phyloP scores from a whole-genome alignment of 345 rosid genomes.

The Brassica rapa region DNA sequence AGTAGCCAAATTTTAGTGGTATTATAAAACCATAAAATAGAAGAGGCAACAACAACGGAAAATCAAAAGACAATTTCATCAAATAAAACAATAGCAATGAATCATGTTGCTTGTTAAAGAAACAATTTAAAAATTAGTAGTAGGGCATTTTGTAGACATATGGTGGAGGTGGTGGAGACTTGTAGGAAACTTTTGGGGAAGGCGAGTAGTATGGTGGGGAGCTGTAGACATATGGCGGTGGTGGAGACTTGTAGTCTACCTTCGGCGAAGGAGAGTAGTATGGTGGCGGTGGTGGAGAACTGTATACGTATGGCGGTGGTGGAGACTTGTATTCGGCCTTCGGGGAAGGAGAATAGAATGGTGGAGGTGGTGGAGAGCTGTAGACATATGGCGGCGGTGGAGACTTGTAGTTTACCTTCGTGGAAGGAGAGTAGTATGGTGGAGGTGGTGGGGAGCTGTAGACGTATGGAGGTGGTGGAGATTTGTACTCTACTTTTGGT shows the following conservation, averaged over 20 bases:
- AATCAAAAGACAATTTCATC: neutral
- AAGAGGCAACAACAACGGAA: neutral
- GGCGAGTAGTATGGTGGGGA: neutral
- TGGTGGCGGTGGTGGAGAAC: neutral
- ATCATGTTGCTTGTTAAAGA: neutral
- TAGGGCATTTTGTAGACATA: neutral
- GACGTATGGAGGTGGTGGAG: neutral
- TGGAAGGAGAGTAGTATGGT: neutral
- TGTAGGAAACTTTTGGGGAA: neutral
- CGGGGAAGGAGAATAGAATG: too few species aligned
- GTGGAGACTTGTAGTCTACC: neutral
- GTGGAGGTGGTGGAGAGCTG: too few species aligned
- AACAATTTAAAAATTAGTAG: neutral
- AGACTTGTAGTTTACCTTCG: neutral
- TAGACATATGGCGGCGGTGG: too few species aligned
- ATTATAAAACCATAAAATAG: neutral
- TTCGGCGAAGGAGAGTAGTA: neutral
- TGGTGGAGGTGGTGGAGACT: neutral
- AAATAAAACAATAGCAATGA: neutral
- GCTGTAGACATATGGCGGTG: neutral
- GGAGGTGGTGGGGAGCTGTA: neutral
- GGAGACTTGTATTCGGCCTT: too few species aligned
- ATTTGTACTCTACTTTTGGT: neutral
- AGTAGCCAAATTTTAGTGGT: neutral
- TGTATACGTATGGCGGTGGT: too few species aligned